A percentile compares a stretch with the other conserved stretches of the same genome.
Conservation (phyloP, 176 grass and related monocot species). For the bread wheat (Triticum aestivum) region IWGSC_CS_RefSeq_v2.1 NC_057795.1:9186153-9186652, state of each 20-base stretch:
- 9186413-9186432: background rate
- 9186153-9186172: background rate
- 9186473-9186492: background rate
- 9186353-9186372: too few species aligned
- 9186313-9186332: too few species aligned
- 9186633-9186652: too few species aligned
- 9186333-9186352: too few species aligned
- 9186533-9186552: too few species aligned
- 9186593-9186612: too few species aligned
- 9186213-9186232: background rate
- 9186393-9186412: background rate
- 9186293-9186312: background rate
- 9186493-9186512: background rate
- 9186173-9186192: background rate
- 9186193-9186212: background rate
- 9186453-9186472: too few species aligned
- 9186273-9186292: background rate
- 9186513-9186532: background rate
- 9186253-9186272: background rate
- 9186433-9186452: background rate
- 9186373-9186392: too few species aligned
- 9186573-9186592: too few species aligned
- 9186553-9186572: too few species aligned
- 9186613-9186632: too few species aligned
- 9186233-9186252: background rate